Conservation (phyloP, 768 basidiomycete genomes). For the Kwoniella europaea region DNA sequence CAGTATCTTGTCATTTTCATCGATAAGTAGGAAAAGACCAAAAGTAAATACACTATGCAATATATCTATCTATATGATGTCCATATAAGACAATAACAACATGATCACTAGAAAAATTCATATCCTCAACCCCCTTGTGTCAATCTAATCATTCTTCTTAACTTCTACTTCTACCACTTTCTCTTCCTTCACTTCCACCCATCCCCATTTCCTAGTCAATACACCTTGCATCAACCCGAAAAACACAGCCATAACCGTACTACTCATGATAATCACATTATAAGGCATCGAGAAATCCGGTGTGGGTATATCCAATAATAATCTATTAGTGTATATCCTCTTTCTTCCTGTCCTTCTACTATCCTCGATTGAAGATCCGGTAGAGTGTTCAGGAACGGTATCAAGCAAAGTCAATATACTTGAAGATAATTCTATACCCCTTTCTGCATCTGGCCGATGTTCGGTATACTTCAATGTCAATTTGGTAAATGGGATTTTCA, state of each 20-base stretch:
- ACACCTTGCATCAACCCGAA: constrained; percentile 92
- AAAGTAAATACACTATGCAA: too few relatives aligned
- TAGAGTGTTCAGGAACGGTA: constrained; percentile 50
- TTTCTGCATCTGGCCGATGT: constrained; percentile 91
- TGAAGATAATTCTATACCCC: constrained; percentile 91
- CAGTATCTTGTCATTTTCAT: not conserved
- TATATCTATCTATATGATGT: not conserved
- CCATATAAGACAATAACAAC: not conserved
- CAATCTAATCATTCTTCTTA: constrained; percentile 3
- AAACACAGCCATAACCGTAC: constrained; percentile 85
- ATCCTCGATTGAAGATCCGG: not conserved
- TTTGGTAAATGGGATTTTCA: constrained; percentile 77
- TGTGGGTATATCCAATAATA: constrained; percentile 92
- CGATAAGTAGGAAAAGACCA: too few relatives aligned
- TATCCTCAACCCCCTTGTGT: not conserved
- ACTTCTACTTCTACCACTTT: constrained; percentile 3
- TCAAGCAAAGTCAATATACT: constrained; percentile 64
- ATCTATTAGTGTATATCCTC: constrained; percentile 75
- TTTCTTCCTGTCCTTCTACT: constrained; percentile 13
- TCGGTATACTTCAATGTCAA: constrained; percentile 91
- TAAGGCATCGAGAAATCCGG: constrained; percentile 99
- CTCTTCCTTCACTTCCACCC: constrained; percentile 46
- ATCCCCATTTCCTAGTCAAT: constrained; percentile 77
- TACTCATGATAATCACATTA: constrained; percentile 94
- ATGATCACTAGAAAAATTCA: not conserved